Percentiles rank a stretch among this genome's conserved stretches.
phyloP scores from a whole-genome alignment of 805 yeast species.

The Candida maltosa region DNA sequence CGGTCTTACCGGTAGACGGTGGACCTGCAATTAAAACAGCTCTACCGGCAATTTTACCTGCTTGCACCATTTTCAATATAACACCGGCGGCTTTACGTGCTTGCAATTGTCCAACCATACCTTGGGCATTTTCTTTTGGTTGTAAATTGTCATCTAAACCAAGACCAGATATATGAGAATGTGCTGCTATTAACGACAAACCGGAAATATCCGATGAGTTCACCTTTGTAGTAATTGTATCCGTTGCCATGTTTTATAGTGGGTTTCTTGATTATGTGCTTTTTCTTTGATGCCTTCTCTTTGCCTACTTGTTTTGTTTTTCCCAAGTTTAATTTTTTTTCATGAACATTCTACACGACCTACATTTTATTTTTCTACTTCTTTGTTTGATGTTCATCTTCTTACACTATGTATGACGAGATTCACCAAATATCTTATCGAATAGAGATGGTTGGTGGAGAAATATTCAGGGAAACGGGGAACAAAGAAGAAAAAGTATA shows the following conservation, averaged over 20 bases:
- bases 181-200: constrained; percentile 89
- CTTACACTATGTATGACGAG: too few relatives aligned
- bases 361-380: too few relatives aligned
- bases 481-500: too few relatives aligned
- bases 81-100: constrained; percentile 97
- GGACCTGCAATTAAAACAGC: constrained; percentile 97
- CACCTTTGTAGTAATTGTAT: constrained; percentile 28
- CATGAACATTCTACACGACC: too few relatives aligned
- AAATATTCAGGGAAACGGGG: too few relatives aligned
- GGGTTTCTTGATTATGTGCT: neutral
- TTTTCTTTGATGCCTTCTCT: neutral
- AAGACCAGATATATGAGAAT: constrained; percentile 92
- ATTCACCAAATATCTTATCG: too few relatives aligned
- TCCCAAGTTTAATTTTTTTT: neutral
- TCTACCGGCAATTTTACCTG: constrained; percentile 93
- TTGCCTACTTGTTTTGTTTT: neutral
- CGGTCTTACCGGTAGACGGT: constrained; percentile 98
- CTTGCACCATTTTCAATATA: constrained; percentile 87
- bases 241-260: constrained; percentile 8
- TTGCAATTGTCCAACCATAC: constrained; percentile 95
- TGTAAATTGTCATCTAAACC: constrained; percentile 91
- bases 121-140: constrained; percentile 78
- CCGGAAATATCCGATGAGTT: constrained; percentile 35
- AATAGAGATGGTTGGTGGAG: too few relatives aligned
- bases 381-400: too few relatives aligned